These are phyloP conservation scores for Bonia amplexicaulis DNA, from an alignment of 176 grass and related monocot species.

Conservation along the genomic window DNA sequence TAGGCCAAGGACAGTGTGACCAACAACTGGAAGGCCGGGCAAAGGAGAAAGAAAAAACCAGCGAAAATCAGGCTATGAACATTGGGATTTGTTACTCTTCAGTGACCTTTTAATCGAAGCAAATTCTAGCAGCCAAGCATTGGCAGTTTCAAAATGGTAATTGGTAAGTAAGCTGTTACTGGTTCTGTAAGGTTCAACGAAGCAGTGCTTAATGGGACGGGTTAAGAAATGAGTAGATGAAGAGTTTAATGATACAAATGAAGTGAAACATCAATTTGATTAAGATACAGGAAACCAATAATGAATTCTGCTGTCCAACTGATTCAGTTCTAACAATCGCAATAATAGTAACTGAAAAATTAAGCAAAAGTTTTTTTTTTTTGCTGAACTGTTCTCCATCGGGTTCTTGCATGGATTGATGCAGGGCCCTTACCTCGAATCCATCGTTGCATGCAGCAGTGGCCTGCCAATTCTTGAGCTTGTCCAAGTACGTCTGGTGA, in stretches of 20 bases:
- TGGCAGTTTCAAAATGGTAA: neutral
- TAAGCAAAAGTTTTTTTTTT: neutral
- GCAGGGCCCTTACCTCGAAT: neutral
- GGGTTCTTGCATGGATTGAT: slow-evolving; percentile 22
- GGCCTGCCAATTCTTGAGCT: neutral
- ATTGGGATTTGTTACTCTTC: neutral
- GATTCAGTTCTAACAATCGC: slow-evolving; percentile 14
- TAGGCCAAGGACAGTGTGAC: neutral
- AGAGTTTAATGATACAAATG: neutral
- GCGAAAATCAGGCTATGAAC: neutral
- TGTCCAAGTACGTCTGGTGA: neutral
- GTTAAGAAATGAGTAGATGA: neutral
- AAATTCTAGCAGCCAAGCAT: neutral
- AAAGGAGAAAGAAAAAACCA: neutral
- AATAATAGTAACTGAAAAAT: neutral
- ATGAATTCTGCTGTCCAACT: slow-evolving; percentile 19
- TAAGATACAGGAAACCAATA: slow-evolving; percentile 27
- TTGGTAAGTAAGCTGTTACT: neutral
- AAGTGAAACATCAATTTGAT: neutral
- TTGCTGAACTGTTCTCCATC: slow-evolving; percentile 12
- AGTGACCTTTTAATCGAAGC: neutral
- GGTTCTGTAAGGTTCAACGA: neutral
- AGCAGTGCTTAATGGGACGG: slow-evolving; percentile 14
- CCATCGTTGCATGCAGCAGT: neutral
- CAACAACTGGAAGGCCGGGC: slow-evolving; percentile 23